Base-by-base conservation (phyloP, 352 stramenopile species). In the Aphanomyces euteiches region DNA sequence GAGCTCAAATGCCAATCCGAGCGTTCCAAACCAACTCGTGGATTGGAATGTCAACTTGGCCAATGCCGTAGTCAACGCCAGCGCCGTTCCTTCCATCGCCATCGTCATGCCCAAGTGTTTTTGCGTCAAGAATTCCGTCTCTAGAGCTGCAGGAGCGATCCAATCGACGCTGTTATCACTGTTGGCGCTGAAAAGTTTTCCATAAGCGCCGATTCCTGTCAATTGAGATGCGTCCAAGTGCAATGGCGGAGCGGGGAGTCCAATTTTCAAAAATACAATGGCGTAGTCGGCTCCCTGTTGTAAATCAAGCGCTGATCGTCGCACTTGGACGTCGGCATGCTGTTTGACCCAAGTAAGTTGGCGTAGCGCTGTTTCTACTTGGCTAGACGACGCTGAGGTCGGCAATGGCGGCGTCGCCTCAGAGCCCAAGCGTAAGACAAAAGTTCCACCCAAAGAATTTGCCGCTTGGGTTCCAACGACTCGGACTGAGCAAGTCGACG, bases 361-460 rank as follows among this genome's bases (percentile, higher is more conserved):
- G 7, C 64, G 28, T 15, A 79, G 28, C 10, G 36, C 57, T 12
- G 43, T 19, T n/a, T 67, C 28, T 12, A 79, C 40, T 3, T 65
- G 4, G 37, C 2, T 36, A 17, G 63, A 12, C 36, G 63, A 12
- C 12, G 40, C 8, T 5, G 15, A 15, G 19, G 43, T 19, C 15
- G 63, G 8, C 5, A 69, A 28, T 19, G 63, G 8, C 7, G 41
- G 5, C 7, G 63, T 61, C 37, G 63, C 43, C 6, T 67, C 53
- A 1, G 65, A 56, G 10, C 50, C n/a, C 15, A 75, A 72, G 19
- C 47, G 50, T 34, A 80, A 48, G 38, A 48, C 64, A 37, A 80
- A 76, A 8, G 57, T 67, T 3, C 74, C 74, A 19, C 60, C 63
- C 7, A 77, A 21, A n/a, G 13, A 47, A 64, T 79, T 79, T 17